Evolutionary conservation across 2,329 filamentous ascomycete species (phyloP), one percentile per base, ranked within the genome.

Genomic region (Alternaria burnsii): DNA sequence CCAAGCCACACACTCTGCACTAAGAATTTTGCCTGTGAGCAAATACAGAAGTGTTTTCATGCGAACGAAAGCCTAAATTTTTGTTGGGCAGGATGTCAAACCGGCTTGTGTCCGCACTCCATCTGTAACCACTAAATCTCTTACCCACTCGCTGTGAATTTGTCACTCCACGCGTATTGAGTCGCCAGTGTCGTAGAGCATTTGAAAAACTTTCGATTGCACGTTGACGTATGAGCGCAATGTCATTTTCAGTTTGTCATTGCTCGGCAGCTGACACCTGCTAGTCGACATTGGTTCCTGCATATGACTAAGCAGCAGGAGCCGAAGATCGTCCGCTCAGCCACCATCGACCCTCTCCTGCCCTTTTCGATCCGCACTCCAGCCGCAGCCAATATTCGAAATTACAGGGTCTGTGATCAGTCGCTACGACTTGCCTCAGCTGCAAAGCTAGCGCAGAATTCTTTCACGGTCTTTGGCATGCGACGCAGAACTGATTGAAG

Each of bases 291-390:
- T 20, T 28, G n/a, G 58, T 56, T 56, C 52, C 52, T 56, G 58
- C 38, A 41, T 42, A 14, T 46, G 46, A 47, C 47, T 43, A 52
- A 38, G 41, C 58, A 26, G 53, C 52, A 36, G 12, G 10, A 50
- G 52, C 57, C 38, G 46, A 22, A 14, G 40, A 51, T 59, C 52
- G n/a, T 34, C 30, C 32, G 52, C 46, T 56, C 38, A 59, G 52
- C 52, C 57, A 55, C 57, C 40, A 34, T 44, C 16, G 30, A 54
- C 20, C 41, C 50, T 47, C 34, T 38, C 52, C n/a, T 59, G 52
- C 52, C 40, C 12, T 26, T 3, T 10, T 4, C 34, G 32, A 22
- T 36, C 14, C 3, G 32, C 6, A 36, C 14, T 6, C 14, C 12
- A 14, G 46, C 38, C 20, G 32, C 30, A 22, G 30, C 26, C 52